These are phyloP conservation scores for Metschnikowia kunwiensis DNA, from an alignment of 805 yeast genomes.

Conservation along the genomic window DNA sequence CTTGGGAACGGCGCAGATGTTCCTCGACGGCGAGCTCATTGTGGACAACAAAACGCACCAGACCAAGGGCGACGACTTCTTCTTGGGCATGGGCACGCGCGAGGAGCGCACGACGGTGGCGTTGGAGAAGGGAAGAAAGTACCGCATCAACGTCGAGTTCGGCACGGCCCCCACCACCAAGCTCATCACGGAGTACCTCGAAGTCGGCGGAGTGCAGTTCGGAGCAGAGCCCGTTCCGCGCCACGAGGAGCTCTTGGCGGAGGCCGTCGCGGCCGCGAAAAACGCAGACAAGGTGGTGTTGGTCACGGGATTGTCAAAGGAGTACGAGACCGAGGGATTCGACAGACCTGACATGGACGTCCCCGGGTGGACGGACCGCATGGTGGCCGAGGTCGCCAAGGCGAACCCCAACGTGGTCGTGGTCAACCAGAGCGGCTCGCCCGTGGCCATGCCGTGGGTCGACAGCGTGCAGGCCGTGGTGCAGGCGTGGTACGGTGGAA, in stretches of 20 bases:
- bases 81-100: slow-evolving; percentile 50
- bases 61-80: slow-evolving; percentile 47
- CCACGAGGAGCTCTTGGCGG: slow-evolving; percentile 23
- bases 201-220: slow-evolving; percentile 28
- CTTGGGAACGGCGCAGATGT: slow-evolving; percentile 55
- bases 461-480: slow-evolving; percentile 23
- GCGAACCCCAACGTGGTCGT: slow-evolving; percentile 30
- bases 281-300: slow-evolving; percentile 29
- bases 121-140: slow-evolving; percentile 43
- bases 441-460: slow-evolving; percentile 33
- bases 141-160: slow-evolving; percentile 47
- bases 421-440: slow-evolving; percentile 35
- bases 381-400: slow-evolving; percentile 25
- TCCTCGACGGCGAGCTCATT: slow-evolving; percentile 48
- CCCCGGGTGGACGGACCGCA: slow-evolving; percentile 27
- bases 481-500: slow-evolving; percentile 39
- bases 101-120: slow-evolving; percentile 42
- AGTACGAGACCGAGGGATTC: slow-evolving; percentile 33
- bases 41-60: slow-evolving; percentile 58
- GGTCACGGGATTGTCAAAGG: slow-evolving; percentile 26
- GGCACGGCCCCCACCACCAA: slow-evolving; percentile 47
- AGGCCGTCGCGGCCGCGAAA: slow-evolving; percentile 27
- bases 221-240: slow-evolving; percentile 22
- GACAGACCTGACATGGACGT: slow-evolving; percentile 30
- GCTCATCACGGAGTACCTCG: slow-evolving; percentile 15